Base-by-base conservation (phyloP, 257 asterid genomes). In the Agastache rugosa region DNA sequence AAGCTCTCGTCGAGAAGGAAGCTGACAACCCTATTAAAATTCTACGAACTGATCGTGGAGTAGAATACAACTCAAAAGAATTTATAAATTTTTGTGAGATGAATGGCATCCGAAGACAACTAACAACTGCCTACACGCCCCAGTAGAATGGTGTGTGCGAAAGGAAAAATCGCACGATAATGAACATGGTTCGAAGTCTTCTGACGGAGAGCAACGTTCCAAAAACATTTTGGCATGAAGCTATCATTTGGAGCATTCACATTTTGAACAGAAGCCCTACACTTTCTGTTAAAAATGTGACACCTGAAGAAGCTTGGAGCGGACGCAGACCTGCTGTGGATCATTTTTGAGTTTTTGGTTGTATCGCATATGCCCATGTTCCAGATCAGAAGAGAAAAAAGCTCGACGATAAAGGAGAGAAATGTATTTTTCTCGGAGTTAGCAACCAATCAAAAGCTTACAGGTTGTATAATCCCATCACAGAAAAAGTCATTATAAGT, bases 211-310 rank as follows among this genome's bases (percentile, higher is more conserved):
- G 47, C 3, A 35, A 35, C 2, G 2, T 62, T n/a, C 27, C 67
- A 3, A 62, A 9, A 34, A 31, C 0, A 0, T 62, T 62, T 34
- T 62, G 45, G 47, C 48, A 16, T 14, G 48, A 62, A 61, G 63
- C 63, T 58, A 39, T 58, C 0, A 19, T 20, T 9, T 74, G 72
- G 72, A 51, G 78, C 14, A n/a, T 74, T 11, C 78, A 74, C 11
- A 35, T 74, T 1, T 12, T n/a, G n/a, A n/a, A n/a, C n/a, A n/a
- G n/a, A n/a, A n/a, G n/a, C n/a, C n/a, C n/a, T n/a, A n/a, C n/a
- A n/a, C n/a, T n/a, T n/a, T n/a, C n/a, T n/a, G n/a, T n/a, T n/a
- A n/a, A n/a, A n/a, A n/a, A n/a, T n/a, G n/a, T n/a, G n/a, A n/a
- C n/a, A n/a, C n/a, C n/a, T n/a, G n/a, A n/a, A n/a, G n/a, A n/a